Base-by-base conservation (phyloP, 2,329 filamentous ascomycete genomes). In the Verticillium isaacii region DNA sequence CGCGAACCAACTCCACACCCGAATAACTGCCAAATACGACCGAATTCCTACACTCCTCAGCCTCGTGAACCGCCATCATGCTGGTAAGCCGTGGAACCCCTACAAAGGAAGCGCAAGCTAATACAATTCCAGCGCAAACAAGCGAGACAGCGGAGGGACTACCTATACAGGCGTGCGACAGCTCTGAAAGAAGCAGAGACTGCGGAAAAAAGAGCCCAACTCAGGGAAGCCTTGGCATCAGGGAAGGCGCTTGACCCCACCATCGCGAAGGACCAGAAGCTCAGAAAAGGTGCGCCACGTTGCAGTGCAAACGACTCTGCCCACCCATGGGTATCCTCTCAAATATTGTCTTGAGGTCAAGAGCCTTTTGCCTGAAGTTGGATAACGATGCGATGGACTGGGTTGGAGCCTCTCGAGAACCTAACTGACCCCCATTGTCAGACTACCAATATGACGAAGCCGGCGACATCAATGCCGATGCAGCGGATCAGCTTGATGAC, bases 371-470 rank as follows among this genome's bases (percentile, higher is more conserved):
- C 14, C 1, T 14, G 34, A 36, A 14, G 34, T 36, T 5, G 34
- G 14, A 36, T 11, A 14, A 6, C 34, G 4, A 36, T 36, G 34
- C 5, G 34, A 36, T 14, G 9, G 34, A 14, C 34, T 9, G 9
- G 45, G n/a, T 19, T 23, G 45, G 45, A 14, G 19, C 8, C 19
- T 7, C 45, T 11, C n/a, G 17, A 52, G 45, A 23, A 52, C n/a
- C 1, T 11, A 3, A 25, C 45, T 52, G 12, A 52, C 45, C 9
- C 6, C 8, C 19, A 11, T 25, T 12, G 6, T 9, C 45, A 72
- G 92, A 98, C 73, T 97, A 90, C 78, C 93, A 93, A 72, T 99
- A 94, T 74, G 95, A 99, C 73, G 94, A 97, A 76, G 91, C 92
- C 4, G 80, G 86, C 25, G 90, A 93, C 68, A 78, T 87, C 60